phyloP scores from a whole-genome alignment of 148 eudicot species.

The Chenopodium suecicum region DNA sequence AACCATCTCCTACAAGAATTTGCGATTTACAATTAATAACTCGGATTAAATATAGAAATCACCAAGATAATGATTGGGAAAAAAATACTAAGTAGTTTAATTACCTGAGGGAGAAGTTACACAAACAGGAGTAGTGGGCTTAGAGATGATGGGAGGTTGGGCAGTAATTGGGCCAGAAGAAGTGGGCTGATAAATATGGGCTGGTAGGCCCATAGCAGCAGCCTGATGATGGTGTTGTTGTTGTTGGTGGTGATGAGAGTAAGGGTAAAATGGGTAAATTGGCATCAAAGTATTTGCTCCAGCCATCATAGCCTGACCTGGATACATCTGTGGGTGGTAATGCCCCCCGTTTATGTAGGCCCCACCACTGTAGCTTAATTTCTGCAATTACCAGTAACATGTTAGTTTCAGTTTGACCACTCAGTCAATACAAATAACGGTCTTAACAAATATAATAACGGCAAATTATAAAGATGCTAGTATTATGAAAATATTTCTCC shows the following conservation, averaged over 20 bases:
- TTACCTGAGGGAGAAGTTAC: conserved; percentile 52
- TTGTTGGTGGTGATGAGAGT: conserved; percentile 39
- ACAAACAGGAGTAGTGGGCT: conserved; percentile 54
- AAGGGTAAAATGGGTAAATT: conserved; percentile 60
- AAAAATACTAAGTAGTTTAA: not conserved
- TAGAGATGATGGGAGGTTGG: conserved; percentile 48
- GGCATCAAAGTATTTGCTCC: conserved; percentile 51
- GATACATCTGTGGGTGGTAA: conserved; percentile 47
- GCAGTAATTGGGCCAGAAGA: conserved; percentile 44
- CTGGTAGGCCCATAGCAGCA: conserved; percentile 62
- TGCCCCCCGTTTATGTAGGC: conserved; percentile 61
- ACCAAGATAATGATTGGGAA: not conserved
- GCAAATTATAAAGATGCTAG: not conserved
- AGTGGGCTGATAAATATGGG: conserved; percentile 49
- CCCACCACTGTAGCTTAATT: conserved; percentile 55
- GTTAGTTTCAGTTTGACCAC: conserved; percentile 10
- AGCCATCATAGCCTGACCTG: conserved; percentile 51
- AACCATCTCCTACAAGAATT: too few species aligned
- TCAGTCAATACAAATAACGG: not conserved
- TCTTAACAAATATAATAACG: too few species aligned
- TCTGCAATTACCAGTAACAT: conserved; percentile 30
- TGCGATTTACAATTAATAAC: too few species aligned
- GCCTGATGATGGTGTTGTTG: conserved; percentile 38
- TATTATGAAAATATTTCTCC: too few species aligned
- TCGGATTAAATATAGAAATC: not conserved